These are phyloP conservation scores for Nicotiana tabacum DNA, from an alignment of 257 asterid species.

Conservation along the genomic window DNA sequence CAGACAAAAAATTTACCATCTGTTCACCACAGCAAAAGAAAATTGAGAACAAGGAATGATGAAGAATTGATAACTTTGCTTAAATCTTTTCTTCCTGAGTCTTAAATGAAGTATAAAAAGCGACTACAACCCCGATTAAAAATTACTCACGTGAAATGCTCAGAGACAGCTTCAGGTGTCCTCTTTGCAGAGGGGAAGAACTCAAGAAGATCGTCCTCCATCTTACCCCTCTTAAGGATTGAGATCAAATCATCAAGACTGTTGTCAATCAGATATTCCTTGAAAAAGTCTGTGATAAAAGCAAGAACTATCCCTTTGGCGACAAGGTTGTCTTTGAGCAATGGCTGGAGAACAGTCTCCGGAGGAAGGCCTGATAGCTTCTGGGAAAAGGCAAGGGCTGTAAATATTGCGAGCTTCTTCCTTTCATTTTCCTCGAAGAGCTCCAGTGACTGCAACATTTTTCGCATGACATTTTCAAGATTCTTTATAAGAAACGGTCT, in stretches of 20 bases:
- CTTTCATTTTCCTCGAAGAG: conserved; percentile 93
- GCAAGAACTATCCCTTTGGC: conserved; percentile 95
- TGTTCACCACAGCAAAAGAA: not conserved
- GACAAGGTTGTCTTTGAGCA: conserved; percentile 95
- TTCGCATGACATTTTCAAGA: conserved; percentile 98
- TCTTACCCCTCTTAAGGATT: conserved; percentile 82
- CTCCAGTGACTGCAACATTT: conserved; percentile 86
- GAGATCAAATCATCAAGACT: conserved; percentile 95
- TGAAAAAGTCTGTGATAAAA: conserved; percentile 89
- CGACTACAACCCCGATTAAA: not conserved
- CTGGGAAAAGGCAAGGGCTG: conserved; percentile 99
- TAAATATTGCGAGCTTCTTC: conserved; percentile 96
- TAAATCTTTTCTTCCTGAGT: not conserved
- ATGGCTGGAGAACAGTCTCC: conserved; percentile 92
- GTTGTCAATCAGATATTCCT: conserved; percentile 92
- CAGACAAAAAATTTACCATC: not conserved
- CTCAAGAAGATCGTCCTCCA: conserved; percentile 86
- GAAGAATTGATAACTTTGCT: not conserved
- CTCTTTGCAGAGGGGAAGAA: conserved; percentile 83
- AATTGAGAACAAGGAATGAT: not conserved
- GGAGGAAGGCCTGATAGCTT: conserved; percentile 97
- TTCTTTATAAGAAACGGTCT: conserved; percentile 91
- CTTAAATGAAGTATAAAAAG: not conserved
- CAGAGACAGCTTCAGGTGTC: conserved; percentile 86
- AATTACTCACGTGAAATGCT: conserved; percentile 82